Percentiles rank a stretch among this genome's conserved stretches.
Conservation (phyloP, 805 yeast species). For the Saturnispora mendoncae region DNA sequence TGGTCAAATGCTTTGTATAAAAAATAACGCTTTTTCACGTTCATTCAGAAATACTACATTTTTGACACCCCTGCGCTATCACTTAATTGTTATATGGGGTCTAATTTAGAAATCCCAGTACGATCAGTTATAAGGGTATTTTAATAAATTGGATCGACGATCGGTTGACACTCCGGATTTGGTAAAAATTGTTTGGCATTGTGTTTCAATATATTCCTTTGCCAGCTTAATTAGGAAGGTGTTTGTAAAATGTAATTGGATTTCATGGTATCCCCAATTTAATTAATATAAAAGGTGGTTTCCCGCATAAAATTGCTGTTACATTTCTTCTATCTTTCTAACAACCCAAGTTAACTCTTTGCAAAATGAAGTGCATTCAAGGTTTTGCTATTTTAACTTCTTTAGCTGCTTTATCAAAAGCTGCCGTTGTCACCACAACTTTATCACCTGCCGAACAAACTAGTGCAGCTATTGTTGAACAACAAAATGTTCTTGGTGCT, state of each 20-base stretch:
- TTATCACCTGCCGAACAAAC: constrained; percentile 22
- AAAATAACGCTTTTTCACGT: too few relatives aligned
- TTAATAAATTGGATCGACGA: too few relatives aligned
- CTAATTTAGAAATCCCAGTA: too few relatives aligned
- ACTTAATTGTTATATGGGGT: too few relatives aligned
- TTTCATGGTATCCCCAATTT: too few relatives aligned
- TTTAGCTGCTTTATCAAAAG: background rate
- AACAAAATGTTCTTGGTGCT: constrained; percentile 19
- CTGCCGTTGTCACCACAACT: constrained; percentile 16
- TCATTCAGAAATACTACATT: too few relatives aligned
- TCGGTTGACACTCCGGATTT: too few relatives aligned
- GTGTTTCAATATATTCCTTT: constrained; percentile 10
- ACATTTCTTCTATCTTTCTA: background rate
- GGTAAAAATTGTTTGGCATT: too few relatives aligned
- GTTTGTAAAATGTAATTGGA: background rate
- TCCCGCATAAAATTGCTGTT: background rate
- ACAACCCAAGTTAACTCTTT: too few relatives aligned
- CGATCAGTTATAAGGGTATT: too few relatives aligned
- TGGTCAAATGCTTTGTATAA: too few relatives aligned
- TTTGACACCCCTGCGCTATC: too few relatives aligned
- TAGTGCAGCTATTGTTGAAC: constrained; percentile 27
- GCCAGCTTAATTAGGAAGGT: constrained; percentile 7
- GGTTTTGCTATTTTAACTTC: background rate
- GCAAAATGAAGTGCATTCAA: background rate
- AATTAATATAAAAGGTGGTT: background rate